Percentiles rank a stretch among this genome's conserved stretches.
Evolutionary conservation across 352 stramenopile species (phyloP).

Genomic region (Paralagenidium karlingii): DNA sequence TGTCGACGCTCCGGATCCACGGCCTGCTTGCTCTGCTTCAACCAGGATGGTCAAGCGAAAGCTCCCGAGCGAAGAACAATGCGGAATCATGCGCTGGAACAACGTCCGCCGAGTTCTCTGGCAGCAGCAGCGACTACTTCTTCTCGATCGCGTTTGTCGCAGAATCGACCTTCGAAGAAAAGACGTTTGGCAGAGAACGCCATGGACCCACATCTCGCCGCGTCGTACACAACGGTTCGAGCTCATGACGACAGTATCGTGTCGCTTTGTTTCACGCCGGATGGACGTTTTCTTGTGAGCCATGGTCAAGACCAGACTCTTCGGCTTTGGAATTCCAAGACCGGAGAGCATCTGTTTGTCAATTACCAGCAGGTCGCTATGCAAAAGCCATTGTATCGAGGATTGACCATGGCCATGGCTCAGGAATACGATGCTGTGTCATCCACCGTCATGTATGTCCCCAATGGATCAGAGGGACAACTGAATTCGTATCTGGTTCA

Average conservation of each 20-base stretch:
- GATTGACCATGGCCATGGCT: conserved; percentile 28
- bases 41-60: conserved; percentile 40
- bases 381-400: background rate
- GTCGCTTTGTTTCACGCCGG: conserved; percentile 44
- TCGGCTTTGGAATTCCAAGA: conserved; percentile 43
- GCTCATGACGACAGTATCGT: conserved; percentile 43
- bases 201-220: conserved; percentile 42
- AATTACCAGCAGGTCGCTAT: conserved; percentile 36
- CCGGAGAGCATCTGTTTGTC: conserved; percentile 52
- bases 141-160: background rate
- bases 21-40: conserved; percentile 71
- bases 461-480: conserved; percentile 34
- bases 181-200: background rate
- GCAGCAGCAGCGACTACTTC: conserved; percentile 2
- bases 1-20: conserved; percentile 72
- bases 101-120: conserved; percentile 18
- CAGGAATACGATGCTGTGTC: conserved; percentile 33
- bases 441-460: conserved; percentile 45
- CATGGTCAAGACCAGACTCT: conserved; percentile 45
- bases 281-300: conserved; percentile 50
- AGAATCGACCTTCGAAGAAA: conserved; percentile 1
- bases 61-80: conserved; percentile 16
- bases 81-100: no score
- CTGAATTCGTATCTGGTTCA: conserved; percentile 38
- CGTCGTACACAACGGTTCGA: conserved; percentile 24